Evolutionary conservation across 2,329 filamentous ascomycete species (phyloP), one percentile per base, ranked within the genome.

Genomic region (Diplodia seriata): DNA sequence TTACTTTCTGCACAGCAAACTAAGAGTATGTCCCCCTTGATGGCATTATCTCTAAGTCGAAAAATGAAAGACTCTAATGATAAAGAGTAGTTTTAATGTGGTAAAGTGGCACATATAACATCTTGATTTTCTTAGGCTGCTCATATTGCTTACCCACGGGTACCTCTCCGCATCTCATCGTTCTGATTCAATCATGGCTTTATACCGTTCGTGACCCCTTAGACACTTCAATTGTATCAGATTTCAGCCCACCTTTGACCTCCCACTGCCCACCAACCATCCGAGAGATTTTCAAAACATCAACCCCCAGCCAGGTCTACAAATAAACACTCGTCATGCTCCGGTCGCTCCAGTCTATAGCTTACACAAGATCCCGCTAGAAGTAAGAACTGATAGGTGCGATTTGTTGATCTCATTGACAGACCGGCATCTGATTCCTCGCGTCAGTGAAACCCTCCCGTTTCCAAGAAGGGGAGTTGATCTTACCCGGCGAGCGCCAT

Each of bases 401-500:
- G 54, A 47, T 31, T 64, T 62, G 26, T 62, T 70, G 31, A 70
- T 70, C 4, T 70, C 69, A 14, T 65, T 62, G 20, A 70, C 43
- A 2, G 40, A 55, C 26, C 67, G 49, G 23, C 59, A 66, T n/a
- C 67, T 68, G 23, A 4, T 12, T 11, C 1, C 23, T 20, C 6
- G 20, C 15, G 18, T 59, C 31, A 54, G 51, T 7, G 9, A 29
- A 11, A 3, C 9, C 7, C 11, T 18, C 7, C 11, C 20, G 4
- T 14, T 26, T 40, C 8, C 0, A 12, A 3, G 18, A 14, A 20
- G 26, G 20, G 2, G 4, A 7, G 20, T n/a, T 2, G 33, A 20
- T 55, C 70, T 68, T 63, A 72, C 47, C 75, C 74, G 18, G 73
- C 73, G 26, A 77, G 66, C 5, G 71, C 72, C 75, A 76, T 77